phyloP scores from a whole-genome alignment of 2,329 filamentous ascomycete species.

The Pseudogymnoascus verrucosus region DNA sequence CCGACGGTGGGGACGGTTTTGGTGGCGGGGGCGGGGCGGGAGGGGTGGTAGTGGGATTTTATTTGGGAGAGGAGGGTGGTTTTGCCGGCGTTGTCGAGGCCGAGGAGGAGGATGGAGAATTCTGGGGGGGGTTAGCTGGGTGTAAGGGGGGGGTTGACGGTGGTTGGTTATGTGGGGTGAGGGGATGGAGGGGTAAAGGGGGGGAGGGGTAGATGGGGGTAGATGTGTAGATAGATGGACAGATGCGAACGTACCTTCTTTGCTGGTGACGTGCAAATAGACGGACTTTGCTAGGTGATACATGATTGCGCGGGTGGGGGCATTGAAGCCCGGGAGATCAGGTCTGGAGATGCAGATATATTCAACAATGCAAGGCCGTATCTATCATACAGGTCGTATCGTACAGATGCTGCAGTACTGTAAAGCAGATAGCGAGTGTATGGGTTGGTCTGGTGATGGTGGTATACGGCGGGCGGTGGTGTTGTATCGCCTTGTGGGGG shows the following conservation, averaged over 20 bases:
- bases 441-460: no score
- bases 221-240: no score
- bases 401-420: no score
- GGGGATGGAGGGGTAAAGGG: conserved; percentile 2
- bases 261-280: conserved; percentile 91
- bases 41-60: conserved; percentile 72
- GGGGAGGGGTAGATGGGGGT: conserved; percentile 8
- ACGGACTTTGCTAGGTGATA: conserved; percentile 94
- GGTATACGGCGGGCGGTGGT: no score
- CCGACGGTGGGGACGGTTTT: conserved; percentile 95
- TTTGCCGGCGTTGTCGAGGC: conserved; percentile 96
- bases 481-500: no score
- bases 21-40: conserved; percentile 53
- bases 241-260: conserved; percentile 60
- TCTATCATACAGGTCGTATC: no score
- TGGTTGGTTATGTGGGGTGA: not conserved
- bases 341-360: no score
- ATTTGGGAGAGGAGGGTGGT: conserved; percentile 97
- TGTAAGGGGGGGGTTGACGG: not conserved
- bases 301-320: conserved; percentile 47
- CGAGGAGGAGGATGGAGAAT: conserved; percentile 94
- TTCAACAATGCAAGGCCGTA: no score
- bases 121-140: conserved; percentile 42
- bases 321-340: not conserved
- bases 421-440: no score